Evolutionary conservation across 768 basidiomycete genomes (phyloP).

Genomic region (Termitomyces titanicus): DNA sequence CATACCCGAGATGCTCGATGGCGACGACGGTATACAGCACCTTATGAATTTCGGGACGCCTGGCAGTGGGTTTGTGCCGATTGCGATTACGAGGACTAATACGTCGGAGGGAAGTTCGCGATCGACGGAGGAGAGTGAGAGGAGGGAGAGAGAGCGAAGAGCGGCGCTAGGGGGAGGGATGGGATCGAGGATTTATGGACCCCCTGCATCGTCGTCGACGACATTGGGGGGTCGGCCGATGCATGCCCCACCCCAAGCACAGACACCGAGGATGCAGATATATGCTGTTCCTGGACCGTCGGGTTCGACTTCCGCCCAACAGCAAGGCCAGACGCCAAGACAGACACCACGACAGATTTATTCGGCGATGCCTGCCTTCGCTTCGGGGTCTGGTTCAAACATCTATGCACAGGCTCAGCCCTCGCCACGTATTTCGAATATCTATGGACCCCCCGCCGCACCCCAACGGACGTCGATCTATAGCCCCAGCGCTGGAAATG

Average conservation of each 20-base stretch:
- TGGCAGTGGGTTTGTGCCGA: not conserved
- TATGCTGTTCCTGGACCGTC: not conserved
- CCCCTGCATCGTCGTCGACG: not conserved
- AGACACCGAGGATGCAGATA: slow-evolving; percentile 1
- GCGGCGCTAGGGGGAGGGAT: not conserved
- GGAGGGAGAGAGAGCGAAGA: not conserved
- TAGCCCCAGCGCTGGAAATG: not conserved
- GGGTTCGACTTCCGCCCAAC: not conserved
- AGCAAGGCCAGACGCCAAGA: not conserved
- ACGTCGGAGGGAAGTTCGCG: slow-evolving; percentile 2
- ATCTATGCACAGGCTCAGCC: not conserved
- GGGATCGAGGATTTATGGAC: not conserved
- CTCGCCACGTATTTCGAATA: not conserved
- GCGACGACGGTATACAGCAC: not conserved
- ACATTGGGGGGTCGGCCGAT: not conserved
- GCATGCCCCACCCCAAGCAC: not conserved
- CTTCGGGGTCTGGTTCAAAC: not conserved
- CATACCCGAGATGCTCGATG: slow-evolving; percentile 6
- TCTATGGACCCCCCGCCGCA: not conserved
- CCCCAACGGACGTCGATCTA: not conserved
- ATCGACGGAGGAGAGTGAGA: not conserved
- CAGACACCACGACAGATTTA: slow-evolving; percentile 6
- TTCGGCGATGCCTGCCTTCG: slow-evolving; percentile 1
- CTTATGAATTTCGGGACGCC: slow-evolving; percentile 8
- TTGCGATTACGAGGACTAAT: not conserved